phyloP scores from a whole-genome alignment of 2,329 filamentous ascomycete genomes.

The Leptographium lundbergii region DNA sequence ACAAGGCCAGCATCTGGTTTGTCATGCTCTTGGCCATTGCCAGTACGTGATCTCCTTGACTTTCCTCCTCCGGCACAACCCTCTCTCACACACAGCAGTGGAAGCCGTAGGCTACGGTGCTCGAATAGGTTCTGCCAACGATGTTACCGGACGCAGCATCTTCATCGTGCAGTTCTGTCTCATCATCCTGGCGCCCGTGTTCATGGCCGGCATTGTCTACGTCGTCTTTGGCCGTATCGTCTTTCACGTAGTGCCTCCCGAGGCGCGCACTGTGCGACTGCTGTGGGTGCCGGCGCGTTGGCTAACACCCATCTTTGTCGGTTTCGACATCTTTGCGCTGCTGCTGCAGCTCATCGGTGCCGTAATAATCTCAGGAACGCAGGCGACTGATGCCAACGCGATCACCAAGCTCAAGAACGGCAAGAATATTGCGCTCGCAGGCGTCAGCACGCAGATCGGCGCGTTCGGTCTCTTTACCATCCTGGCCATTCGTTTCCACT shows the following conservation, averaged over 20 bases:
- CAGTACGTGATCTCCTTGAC: constrained; percentile 11
- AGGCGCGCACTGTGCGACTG: constrained; percentile 19
- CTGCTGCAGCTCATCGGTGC: constrained; percentile 26
- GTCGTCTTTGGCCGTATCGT: constrained; percentile 26
- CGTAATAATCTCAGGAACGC: constrained; percentile 25
- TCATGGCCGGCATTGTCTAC: constrained; percentile 27
- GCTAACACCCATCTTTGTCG: constrained; percentile 28
- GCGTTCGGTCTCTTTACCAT: constrained; percentile 34
- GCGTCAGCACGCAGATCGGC: constrained; percentile 28
- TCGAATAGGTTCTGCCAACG: constrained; percentile 18
- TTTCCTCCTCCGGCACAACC: neutral
- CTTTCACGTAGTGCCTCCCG: constrained; percentile 22
- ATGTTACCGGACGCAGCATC: constrained; percentile 14
- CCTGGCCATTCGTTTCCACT: constrained; percentile 32
- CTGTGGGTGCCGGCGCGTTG: constrained; percentile 23
- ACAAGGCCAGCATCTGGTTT: constrained; percentile 19
- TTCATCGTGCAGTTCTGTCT: constrained; percentile 25
- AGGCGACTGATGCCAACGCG: constrained; percentile 19
- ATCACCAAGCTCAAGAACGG: constrained; percentile 20
- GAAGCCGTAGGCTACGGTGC: constrained; percentile 24
- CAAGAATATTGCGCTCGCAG: constrained; percentile 24
- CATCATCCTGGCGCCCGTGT: constrained; percentile 24
- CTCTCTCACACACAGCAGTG: constrained; percentile 15
- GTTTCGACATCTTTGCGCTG: constrained; percentile 25
- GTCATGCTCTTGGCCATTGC: constrained; percentile 17